Conservation (phyloP, 352 stramenopile genomes). For the Phytophthora kernoviae region DNA sequence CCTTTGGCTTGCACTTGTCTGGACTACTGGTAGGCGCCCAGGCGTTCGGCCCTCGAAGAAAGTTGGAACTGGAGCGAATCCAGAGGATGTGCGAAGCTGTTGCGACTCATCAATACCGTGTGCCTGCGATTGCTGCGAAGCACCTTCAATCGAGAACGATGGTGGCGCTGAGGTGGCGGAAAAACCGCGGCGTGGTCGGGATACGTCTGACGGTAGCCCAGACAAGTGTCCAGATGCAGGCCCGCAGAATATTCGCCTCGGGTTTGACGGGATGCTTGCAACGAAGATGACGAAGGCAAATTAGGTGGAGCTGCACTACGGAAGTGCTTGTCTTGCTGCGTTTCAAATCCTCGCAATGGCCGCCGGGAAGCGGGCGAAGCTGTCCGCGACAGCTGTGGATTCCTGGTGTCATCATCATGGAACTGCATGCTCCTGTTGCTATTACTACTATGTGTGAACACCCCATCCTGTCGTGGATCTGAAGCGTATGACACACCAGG, state of each 20-base stretch:
- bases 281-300: conserved; percentile 16
- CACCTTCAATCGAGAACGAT: conserved; percentile 22
- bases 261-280: conserved; percentile 21
- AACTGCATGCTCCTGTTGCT: conserved; percentile 24
- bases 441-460: conserved; percentile 23
- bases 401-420: conserved; percentile 20
- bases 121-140: conserved; percentile 15
- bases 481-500: conserved; percentile 15
- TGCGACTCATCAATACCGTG: conserved; percentile 10
- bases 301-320: conserved; percentile 12
- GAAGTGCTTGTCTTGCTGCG: conserved; percentile 36
- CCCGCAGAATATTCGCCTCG: conserved; percentile 25
- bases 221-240: conserved; percentile 12
- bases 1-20: conserved; percentile 13
- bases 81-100: conserved; percentile 15
- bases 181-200: conserved; percentile 26
- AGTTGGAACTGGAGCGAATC: conserved; percentile 10
- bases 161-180: conserved; percentile 13
- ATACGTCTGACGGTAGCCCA: conserved; percentile 8
- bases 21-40: conserved; percentile 8
- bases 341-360: conserved; percentile 32
- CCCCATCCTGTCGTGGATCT: conserved; percentile 12
- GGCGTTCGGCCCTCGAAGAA: conserved; percentile 28
- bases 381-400: conserved; percentile 19
- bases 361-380: conserved; percentile 22